Evolutionary conservation across 345 rosid genomes (phyloP).

Genomic region (Kernera saxatilis): DNA sequence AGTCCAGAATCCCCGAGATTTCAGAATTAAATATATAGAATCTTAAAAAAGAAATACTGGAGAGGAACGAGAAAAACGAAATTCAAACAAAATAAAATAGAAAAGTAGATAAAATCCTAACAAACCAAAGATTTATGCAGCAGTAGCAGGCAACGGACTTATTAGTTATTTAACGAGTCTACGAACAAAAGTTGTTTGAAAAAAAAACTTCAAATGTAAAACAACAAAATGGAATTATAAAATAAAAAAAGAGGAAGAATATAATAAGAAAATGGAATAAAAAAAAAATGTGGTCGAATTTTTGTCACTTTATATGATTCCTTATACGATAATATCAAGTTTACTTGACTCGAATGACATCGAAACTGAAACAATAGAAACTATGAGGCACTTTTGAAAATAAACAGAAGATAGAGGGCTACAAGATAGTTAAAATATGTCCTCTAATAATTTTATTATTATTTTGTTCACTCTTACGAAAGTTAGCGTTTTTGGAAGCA

Average conservation of each 20-base stretch:
- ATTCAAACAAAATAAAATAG: background rate
- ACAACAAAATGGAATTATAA: background rate
- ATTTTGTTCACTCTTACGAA: background rate
- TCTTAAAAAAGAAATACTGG: background rate
- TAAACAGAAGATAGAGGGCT: background rate
- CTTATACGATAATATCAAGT: background rate
- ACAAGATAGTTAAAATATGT: background rate
- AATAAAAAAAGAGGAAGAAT: background rate
- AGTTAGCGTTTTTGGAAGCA: background rate
- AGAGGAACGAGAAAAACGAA: background rate
- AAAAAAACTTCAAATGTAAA: background rate
- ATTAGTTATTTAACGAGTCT: conserved; percentile 23
- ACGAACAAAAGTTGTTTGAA: background rate
- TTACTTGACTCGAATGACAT: background rate
- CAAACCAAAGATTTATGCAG: conserved; percentile 23
- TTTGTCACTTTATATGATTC: conserved; percentile 14
- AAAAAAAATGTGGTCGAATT: background rate
- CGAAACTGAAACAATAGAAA: background rate
- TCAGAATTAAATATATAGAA: background rate
- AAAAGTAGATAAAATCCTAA: conserved; percentile 8
- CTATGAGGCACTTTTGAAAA: background rate
- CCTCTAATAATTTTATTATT: too few species aligned
- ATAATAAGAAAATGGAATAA: conserved; percentile 17
- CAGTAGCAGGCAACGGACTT: background rate
- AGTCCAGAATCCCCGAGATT: background rate